Conservation (phyloP, 148 eudicot genomes). For the Camellia granthamiana region DNA sequence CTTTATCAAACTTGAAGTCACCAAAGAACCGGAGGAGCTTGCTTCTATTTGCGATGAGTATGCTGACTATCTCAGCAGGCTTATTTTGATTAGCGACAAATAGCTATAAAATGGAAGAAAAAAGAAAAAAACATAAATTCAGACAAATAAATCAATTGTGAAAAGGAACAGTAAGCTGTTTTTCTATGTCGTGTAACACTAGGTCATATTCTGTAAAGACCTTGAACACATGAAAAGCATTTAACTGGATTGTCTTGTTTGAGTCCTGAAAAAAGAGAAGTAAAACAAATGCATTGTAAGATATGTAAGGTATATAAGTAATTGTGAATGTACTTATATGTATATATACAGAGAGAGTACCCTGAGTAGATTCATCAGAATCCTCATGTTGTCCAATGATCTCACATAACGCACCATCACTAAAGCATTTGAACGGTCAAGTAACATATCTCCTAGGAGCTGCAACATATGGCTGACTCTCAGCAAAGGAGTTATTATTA, state of each 20-base stretch:
- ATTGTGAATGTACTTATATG: not conserved
- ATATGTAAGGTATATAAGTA: not conserved
- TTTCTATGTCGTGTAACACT: not conserved
- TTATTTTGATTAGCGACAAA: conserved; percentile 69
- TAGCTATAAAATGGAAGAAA: conserved; percentile 30
- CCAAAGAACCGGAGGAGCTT: conserved; percentile 61
- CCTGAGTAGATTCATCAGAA: conserved; percentile 66
- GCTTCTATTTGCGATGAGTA: conserved; percentile 52
- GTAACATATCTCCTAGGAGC: conserved; percentile 56
- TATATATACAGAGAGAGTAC: conserved; percentile 17
- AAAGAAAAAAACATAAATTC: not conserved
- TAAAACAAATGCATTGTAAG: not conserved
- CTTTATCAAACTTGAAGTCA: conserved; percentile 52
- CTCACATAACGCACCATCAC: conserved; percentile 54
- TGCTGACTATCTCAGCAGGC: conserved; percentile 50
- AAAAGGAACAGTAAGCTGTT: not conserved
- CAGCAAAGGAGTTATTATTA: not conserved
- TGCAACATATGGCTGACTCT: conserved; percentile 17
- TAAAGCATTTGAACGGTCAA: conserved; percentile 53
- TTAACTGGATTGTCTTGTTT: conserved; percentile 62
- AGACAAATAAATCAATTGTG: not conserved
- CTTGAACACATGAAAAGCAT: conserved; percentile 86
- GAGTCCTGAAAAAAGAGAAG: conserved; percentile 40
- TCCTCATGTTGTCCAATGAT: conserved; percentile 51
- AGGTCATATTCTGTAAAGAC: conserved; percentile 18